Conservation (phyloP, 768 basidiomycete species). For the Collybiopsis luxurians region DNA sequence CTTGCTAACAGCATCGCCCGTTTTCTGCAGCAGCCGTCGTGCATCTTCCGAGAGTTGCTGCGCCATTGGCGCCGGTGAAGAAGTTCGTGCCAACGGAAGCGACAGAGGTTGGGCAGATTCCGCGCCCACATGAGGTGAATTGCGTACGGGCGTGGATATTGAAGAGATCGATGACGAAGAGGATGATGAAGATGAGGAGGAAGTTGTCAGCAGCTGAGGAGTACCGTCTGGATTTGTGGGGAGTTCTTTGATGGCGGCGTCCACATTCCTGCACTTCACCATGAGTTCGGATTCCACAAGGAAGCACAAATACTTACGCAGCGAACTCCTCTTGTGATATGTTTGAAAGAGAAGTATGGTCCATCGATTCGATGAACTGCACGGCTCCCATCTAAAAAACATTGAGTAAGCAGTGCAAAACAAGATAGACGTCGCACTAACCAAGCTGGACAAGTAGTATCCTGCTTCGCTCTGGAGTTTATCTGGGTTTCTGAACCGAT, state of each 20-base stretch:
- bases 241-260: conserved; percentile 48
- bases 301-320: conserved; percentile 35
- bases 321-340: conserved; percentile 96
- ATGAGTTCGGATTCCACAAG: background rate
- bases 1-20: conserved; percentile 87
- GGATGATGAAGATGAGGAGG: conserved; percentile 30
- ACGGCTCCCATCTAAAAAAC: conserved; percentile 84
- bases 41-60: conserved; percentile 68
- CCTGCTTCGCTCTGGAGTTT: conserved; percentile 95
- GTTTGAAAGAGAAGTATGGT: conserved; percentile 90
- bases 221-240: conserved; percentile 26
- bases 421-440: conserved; percentile 31
- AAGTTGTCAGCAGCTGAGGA: conserved; percentile 8
- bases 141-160: background rate
- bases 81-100: conserved; percentile 33
- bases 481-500: conserved; percentile 84
- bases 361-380: conserved; percentile 98
- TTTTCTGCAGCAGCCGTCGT: conserved; percentile 79
- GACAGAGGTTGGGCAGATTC: conserved; percentile 84
- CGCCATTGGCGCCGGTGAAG: conserved; percentile 43
- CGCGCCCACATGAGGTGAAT: conserved; percentile 69
- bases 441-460: conserved; percentile 94
- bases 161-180: conserved; percentile 10
- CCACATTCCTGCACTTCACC: conserved; percentile 41
- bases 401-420: background rate